A percentile compares a stretch with the other conserved stretches of the same genome.
These are phyloP conservation scores for Mediolabrus comicus DNA, from an alignment of 108 stramenopile species.

Conservation along the genomic window DNA sequence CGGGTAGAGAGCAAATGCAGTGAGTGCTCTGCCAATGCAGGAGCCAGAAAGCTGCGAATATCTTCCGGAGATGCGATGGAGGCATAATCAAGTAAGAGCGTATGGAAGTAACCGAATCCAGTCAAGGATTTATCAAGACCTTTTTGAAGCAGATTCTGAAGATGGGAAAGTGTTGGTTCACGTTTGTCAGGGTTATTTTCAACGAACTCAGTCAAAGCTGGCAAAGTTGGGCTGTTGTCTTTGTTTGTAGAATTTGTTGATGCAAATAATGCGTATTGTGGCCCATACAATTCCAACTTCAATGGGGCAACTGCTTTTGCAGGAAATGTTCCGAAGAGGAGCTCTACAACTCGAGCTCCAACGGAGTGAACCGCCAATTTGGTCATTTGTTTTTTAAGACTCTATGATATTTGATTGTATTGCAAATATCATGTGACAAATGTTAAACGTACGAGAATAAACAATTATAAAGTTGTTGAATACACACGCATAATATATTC, in stretches of 20 bases:
- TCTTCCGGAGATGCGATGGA: slow-evolving; percentile 60
- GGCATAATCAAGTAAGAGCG: slow-evolving; percentile 74
- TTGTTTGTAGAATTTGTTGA: slow-evolving; percentile 14
- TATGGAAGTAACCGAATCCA: slow-evolving; percentile 82
- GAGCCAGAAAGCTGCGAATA: slow-evolving; percentile 59
- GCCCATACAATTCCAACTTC: slow-evolving; percentile 89
- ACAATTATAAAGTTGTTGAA: neutral
- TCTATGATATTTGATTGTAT: slow-evolving; percentile 24
- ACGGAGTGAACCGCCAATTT: slow-evolving; percentile 89
- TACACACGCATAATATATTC: slow-evolving; percentile 7
- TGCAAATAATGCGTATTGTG: slow-evolving; percentile 81
- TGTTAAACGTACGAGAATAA: neutral
- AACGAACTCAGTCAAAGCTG: slow-evolving; percentile 47
- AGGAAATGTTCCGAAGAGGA: slow-evolving; percentile 73
- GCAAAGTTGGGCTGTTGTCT: slow-evolving; percentile 33
- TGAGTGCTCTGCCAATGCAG: slow-evolving; percentile 76
- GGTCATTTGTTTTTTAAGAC: slow-evolving; percentile 76
- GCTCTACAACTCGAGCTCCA: slow-evolving; percentile 83
- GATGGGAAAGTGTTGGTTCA: slow-evolving; percentile 55
- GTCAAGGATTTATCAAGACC: slow-evolving; percentile 83
- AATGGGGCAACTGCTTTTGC: slow-evolving; percentile 61
- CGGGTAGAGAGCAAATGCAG: slow-evolving; percentile 85
- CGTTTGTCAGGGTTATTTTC: slow-evolving; percentile 62
- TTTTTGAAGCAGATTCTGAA: slow-evolving; percentile 70
- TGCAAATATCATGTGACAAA: neutral